Conservation (phyloP, 2,329 filamentous ascomycete species). For the Microsporum canis region DNA sequence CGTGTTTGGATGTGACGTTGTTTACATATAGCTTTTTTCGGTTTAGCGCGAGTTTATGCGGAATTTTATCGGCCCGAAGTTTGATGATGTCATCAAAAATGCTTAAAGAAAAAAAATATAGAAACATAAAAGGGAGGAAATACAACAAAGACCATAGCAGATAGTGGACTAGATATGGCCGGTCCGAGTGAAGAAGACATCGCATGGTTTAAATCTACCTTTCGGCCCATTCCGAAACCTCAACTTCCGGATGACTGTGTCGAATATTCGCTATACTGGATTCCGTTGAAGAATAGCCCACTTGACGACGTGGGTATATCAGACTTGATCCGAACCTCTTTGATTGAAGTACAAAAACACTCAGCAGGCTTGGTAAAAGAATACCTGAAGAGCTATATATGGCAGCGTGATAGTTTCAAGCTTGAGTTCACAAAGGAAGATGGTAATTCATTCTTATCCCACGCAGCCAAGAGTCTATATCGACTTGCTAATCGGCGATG, state of each 20-base stretch:
- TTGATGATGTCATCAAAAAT: constrained; percentile 25
- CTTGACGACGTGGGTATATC: constrained; percentile 43
- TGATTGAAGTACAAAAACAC: constrained; percentile 62
- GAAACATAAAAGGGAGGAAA: constrained; percentile 3
- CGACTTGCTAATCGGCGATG: not conserved
- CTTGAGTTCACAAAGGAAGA: constrained; percentile 52
- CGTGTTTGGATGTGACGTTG: constrained; percentile 17
- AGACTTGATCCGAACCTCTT: constrained; percentile 41
- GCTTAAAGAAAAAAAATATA: constrained; percentile 8
- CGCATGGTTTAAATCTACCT: constrained; percentile 55
- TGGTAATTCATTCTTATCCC: constrained; percentile 34
- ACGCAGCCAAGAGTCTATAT: not conserved
- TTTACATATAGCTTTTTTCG: constrained; percentile 32
- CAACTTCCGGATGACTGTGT: constrained; percentile 70
- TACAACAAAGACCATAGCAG: not conserved
- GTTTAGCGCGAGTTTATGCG: constrained; percentile 20
- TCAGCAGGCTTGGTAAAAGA: constrained; percentile 52
- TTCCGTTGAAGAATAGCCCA: constrained; percentile 48
- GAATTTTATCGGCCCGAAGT: constrained; percentile 6
- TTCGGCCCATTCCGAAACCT: constrained; percentile 52
- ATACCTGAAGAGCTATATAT: constrained; percentile 77
- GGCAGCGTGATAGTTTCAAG: constrained; percentile 78
- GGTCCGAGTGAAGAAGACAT: constrained; percentile 43
- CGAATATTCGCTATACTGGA: constrained; percentile 68
- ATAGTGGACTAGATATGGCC: not conserved